Evolutionary conservation across 2,329 filamentous ascomycete genomes (phyloP).

Genomic region (Penicillium sp.): DNA sequence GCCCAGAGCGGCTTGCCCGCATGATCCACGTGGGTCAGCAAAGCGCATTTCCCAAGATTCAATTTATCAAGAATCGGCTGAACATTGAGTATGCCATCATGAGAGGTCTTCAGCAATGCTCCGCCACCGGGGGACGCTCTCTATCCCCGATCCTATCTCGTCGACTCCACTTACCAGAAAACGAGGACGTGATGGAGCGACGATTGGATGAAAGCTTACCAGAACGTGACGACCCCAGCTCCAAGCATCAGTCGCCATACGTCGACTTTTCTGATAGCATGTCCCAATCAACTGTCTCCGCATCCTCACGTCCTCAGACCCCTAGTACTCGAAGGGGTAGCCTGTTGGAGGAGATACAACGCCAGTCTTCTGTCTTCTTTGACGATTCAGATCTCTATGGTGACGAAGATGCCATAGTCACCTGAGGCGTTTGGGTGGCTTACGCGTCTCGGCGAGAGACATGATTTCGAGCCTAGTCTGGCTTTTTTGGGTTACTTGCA

Average conservation of each 20-base stretch:
- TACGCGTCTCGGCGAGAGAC: conserved; percentile 9
- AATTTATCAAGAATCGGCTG: conserved; percentile 83
- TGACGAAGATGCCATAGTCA: conserved; percentile 23
- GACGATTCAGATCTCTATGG: conserved; percentile 38
- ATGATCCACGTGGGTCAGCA: conserved; percentile 92
- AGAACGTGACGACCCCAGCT: conserved; percentile 21
- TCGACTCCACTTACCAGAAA: conserved; percentile 18
- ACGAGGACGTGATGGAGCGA: conserved; percentile 20
- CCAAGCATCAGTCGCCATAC: conserved; percentile 23
- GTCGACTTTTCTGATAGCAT: conserved; percentile 21
- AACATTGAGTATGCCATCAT: conserved; percentile 70
- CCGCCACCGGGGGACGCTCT: conserved; percentile 24
- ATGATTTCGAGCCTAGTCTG: conserved; percentile 10
- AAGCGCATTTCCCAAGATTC: conserved; percentile 82
- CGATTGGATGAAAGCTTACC: conserved; percentile 29
- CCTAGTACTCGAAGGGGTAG: conserved; percentile 24
- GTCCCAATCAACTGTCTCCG: conserved; percentile 20
- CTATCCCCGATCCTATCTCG: conserved; percentile 30
- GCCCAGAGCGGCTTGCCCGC: conserved; percentile 65
- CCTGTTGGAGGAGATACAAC: conserved; percentile 43
- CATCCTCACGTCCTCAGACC: conserved; percentile 22
- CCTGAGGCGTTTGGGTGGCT: conserved; percentile 14
- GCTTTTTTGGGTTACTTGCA: conserved; percentile 18
- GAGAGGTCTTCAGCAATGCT: conserved; percentile 46
- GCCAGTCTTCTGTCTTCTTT: conserved; percentile 47